A percentile compares a stretch with the other conserved stretches of the same genome.
These are phyloP conservation scores for Phlyctochytrium bullatum DNA, from an alignment of 192 early-diverging fungal genomes.

Conservation along the genomic window DNA sequence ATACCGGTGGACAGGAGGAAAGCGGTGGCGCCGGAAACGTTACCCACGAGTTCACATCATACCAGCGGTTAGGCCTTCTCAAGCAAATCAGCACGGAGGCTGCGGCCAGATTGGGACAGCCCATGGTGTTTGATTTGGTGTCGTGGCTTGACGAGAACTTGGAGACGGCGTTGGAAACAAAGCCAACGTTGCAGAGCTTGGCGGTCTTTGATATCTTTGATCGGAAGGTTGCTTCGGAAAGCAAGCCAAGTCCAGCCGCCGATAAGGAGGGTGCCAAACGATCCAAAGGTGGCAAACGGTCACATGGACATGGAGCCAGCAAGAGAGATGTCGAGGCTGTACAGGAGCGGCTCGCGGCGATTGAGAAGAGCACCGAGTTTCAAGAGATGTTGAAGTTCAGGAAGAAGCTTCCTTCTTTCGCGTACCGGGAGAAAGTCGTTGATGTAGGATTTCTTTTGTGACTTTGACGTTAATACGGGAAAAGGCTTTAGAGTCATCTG, in stretches of 20 bases:
- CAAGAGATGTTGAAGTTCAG: slow-evolving; percentile 40
- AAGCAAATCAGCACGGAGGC: slow-evolving; percentile 26
- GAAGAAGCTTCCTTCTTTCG: slow-evolving; percentile 59
- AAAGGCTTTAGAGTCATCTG: slow-evolving; percentile 29
- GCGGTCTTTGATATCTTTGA: background rate
- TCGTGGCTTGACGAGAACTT: slow-evolving; percentile 40
- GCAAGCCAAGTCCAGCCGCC: too few species aligned
- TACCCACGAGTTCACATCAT: slow-evolving; percentile 57
- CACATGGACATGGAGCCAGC: too few species aligned
- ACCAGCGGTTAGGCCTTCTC: slow-evolving; percentile 45
- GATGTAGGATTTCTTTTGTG: background rate
- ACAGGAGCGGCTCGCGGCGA: background rate
- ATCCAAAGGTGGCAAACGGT: background rate
- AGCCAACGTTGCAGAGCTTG: slow-evolving; percentile 14
- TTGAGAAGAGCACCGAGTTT: slow-evolving; percentile 18
- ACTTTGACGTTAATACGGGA: background rate
- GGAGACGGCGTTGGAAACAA: slow-evolving; percentile 19
- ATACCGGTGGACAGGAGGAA: too few species aligned
- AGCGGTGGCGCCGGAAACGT: too few species aligned
- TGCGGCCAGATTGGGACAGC: slow-evolving; percentile 25
- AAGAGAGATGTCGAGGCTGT: background rate
- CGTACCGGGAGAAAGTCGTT: slow-evolving; percentile 57
- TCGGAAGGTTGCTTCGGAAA: too few species aligned
- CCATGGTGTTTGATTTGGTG: slow-evolving; percentile 46
- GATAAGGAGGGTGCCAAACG: too few species aligned